These are phyloP conservation scores for Discostella stelligeroides DNA, from an alignment of 108 stramenopile species.

Conservation along the genomic window DNA sequence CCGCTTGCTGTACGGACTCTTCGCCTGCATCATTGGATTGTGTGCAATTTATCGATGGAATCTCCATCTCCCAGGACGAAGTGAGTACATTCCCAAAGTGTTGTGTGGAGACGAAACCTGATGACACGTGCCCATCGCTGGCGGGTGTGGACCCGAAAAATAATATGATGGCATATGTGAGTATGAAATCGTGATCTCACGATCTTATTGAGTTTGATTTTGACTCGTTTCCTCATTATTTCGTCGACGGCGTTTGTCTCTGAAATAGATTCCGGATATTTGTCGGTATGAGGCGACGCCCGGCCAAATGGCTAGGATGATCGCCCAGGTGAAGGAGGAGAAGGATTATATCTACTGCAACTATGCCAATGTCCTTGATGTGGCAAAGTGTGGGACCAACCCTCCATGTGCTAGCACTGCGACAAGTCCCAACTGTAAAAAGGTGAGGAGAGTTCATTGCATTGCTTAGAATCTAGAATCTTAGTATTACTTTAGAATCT, in stretches of 20 bases:
- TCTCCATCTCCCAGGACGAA: slow-evolving; percentile 15
- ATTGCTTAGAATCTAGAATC: too few species aligned
- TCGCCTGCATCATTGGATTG: neutral
- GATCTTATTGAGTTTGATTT: too few species aligned
- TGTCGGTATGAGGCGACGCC: slow-evolving; percentile 14
- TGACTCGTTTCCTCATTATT: too few species aligned
- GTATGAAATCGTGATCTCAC: too few species aligned
- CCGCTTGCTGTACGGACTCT: slow-evolving; percentile 13
- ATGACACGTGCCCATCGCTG: neutral
- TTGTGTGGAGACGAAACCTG: neutral
- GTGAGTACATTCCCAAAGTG: neutral
- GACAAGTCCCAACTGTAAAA: slow-evolving; percentile 21
- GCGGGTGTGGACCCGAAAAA: slow-evolving; percentile 13
- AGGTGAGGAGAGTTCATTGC: too few species aligned
- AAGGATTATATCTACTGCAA: slow-evolving; percentile 31
- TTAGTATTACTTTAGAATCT: too few species aligned
- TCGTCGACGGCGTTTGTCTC: neutral
- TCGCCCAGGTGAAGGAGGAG: slow-evolving; percentile 20
- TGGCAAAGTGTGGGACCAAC: slow-evolving; percentile 8
- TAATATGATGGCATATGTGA: slow-evolving; percentile 19
- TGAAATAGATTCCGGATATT: slow-evolving; percentile 3
- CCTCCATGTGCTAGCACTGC: slow-evolving; percentile 15
- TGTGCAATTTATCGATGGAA: neutral
- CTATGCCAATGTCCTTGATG: slow-evolving; percentile 19
- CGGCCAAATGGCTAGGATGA: slow-evolving; percentile 21